Evolutionary conservation across 768 basidiomycete species (phyloP).

Genomic region (Lyophyllum shimeji): DNA sequence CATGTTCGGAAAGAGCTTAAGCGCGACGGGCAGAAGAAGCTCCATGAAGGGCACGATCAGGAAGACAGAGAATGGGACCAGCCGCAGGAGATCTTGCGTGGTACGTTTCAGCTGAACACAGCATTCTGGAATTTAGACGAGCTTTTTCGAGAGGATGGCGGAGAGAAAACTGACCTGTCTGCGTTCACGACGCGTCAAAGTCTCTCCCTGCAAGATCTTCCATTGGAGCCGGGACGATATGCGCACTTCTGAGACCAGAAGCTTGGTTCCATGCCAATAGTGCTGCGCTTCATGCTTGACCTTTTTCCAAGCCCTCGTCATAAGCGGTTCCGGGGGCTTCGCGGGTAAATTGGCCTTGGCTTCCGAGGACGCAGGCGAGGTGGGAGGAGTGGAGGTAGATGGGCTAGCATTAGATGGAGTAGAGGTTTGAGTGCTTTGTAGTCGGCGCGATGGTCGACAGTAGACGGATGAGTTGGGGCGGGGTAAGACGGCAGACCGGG

Average conservation of each 20-base stretch:
- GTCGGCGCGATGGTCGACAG: constrained; percentile 16
- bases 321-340: constrained; percentile 45
- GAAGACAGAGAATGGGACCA: constrained; percentile 95
- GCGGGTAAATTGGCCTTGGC: constrained; percentile 48
- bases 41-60: constrained; percentile 99
- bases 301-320: constrained; percentile 79
- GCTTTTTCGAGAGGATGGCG: not conserved
- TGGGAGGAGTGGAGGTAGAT: constrained; percentile 10
- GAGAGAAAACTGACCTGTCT: constrained; percentile 63
- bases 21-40: constrained; percentile 88
- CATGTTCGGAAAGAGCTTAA: constrained; percentile 99
- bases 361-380: constrained; percentile 33
- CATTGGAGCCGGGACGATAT: constrained; percentile 87
- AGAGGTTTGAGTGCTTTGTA: constrained; percentile 35
- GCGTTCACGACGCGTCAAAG: constrained; percentile 88
- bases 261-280: constrained; percentile 96
- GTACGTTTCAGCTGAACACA: constrained; percentile 78
- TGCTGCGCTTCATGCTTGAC: constrained; percentile 95
- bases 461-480: constrained; percentile 21
- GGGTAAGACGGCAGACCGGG: constrained; percentile 3
- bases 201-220: constrained; percentile 91
- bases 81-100: constrained; percentile 87
- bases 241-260: constrained; percentile 91
- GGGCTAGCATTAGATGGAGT: constrained; percentile 15
- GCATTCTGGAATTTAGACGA: not conserved